Evolutionary conservation across 2,329 filamentous ascomycete species (phyloP), one percentile per base, ranked within the genome.

Genomic region (Beauveria asiatica): DNA sequence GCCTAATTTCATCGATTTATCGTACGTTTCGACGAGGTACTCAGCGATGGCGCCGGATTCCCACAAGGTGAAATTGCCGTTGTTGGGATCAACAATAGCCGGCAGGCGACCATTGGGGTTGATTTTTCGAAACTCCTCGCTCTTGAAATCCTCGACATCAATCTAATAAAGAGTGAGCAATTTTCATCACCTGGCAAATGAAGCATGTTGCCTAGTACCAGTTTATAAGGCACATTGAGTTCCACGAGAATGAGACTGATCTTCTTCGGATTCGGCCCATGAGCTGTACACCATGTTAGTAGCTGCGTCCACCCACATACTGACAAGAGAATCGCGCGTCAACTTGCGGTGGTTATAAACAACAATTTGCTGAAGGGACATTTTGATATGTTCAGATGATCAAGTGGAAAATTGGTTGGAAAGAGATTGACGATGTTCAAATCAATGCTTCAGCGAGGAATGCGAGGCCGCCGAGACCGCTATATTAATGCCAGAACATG

Each of bases 201-300:
- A 2, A 25, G n/a, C 19, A 10, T 44, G 25, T 25, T 25, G 25
- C 25, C 16, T 8, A 52, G 39, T 63, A 70, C 69, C 53, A 64
- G 62, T 19, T 3, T 61, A 50, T 68, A 70, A 19, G 63, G 62
- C 1, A 70, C 27, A 9, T 52, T 62, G 3, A 70, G 61, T 57
- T 69, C 66, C 45, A 67, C 66, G 6, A 67, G 44, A 3, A 67
- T 46, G 16, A 64, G 59, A 52, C 53, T 56, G 57, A 60, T 70
- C 66, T 62, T 59, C 46, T 51, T 55, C 25, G 62, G 62, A 51
- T 63, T 63, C 46, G 60, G 59, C 37, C 62, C 62, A 48, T 61
- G 46, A 13, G 59, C 59, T 60, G 27, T 25, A 11, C 9, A 9
- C 3, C 21, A 45, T 17, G 45, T 57, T 23, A 57, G 55, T 3